Evolutionary conservation across 108 stramenopile species (phyloP), one percentile per base, ranked within the genome.

Genomic region (Cyclotella kingstonii): DNA sequence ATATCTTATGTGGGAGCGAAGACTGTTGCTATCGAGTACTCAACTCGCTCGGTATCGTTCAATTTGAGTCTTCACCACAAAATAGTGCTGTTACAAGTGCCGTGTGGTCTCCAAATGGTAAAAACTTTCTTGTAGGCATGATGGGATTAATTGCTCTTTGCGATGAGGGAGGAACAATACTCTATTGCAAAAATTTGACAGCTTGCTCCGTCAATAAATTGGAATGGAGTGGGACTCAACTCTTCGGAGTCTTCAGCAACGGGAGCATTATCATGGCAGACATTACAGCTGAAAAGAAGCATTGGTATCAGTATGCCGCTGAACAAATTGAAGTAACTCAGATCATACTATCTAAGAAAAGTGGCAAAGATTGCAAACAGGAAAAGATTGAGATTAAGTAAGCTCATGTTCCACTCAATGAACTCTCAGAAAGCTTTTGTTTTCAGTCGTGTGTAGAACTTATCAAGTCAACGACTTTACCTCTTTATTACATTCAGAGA

Each of bases 1-100:
- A 58, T n/a, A 50, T 87, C 29, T 63, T 87, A 9, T 67, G 56
- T 5, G 86, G 86, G 22, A 80, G 84, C 11, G 86, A 87, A 57
- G 86, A 87, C 49, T 52, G 86, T 31, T 56, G 39, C 12, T 87
- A 87, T 53, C 47, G 77, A 34, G 75, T 84, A 26, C 78, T 79
- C 72, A 76, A 83, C 38, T 3, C 59, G 22, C 50, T 36, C 8
- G 75, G 79, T 25, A 47, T 77, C 21, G 66, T 68, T 54, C 73
- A 85, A 38, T 85, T 72, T 49, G 36, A 51, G 8, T 73, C 70
- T 34, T 38, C 43, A 9, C 75, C 78, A 7, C 38, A 78, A 52
- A 70, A 63, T 11, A 68, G 82, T 53, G 80, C 79, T 3, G 54
- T 87, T 27, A 87, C 86, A 10, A 49, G 80, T 12, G 53, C 84